Conservation (phyloP, 164 flowering plant genomes). For the Umbellularia californica region DNA sequence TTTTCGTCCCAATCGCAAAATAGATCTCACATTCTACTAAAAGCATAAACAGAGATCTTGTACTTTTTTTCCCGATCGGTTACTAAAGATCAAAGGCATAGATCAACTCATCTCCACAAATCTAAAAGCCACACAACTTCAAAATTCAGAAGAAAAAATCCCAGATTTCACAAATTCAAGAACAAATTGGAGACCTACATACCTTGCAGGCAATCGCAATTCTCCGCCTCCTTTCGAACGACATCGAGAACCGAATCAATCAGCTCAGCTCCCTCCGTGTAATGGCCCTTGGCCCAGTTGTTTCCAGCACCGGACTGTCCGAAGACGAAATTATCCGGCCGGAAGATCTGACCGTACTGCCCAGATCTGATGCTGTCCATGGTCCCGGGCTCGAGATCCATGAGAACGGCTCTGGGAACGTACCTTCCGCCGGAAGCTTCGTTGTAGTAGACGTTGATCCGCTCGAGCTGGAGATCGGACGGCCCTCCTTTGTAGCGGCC, state of each 20-base stretch:
- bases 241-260: slow-evolving; percentile 45
- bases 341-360: slow-evolving; percentile 30
- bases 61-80: no score
- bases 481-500: slow-evolving; percentile 34
- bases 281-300: slow-evolving; percentile 14
- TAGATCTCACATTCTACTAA: no score
- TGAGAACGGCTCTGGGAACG: slow-evolving; percentile 53
- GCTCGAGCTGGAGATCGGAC: slow-evolving; percentile 38
- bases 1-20: no score
- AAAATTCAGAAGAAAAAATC: neutral
- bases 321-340: slow-evolving; percentile 12
- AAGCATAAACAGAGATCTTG: no score
- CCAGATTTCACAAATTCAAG: neutral
- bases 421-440: slow-evolving; percentile 44
- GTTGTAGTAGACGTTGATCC: slow-evolving; percentile 45
- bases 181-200: neutral
- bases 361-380: slow-evolving; percentile 51
- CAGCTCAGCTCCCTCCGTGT: slow-evolving; percentile 12
- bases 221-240: slow-evolving; percentile 47
- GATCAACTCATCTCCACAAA: no score
- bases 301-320: slow-evolving; percentile 12
- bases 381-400: slow-evolving; percentile 55
- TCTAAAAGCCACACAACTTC: no score
- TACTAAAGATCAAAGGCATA: no score
- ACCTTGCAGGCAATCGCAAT: slow-evolving; percentile 12